Base-by-base conservation (phyloP, 2,329 filamentous ascomycete species). In the Calonectria naviculata region DNA sequence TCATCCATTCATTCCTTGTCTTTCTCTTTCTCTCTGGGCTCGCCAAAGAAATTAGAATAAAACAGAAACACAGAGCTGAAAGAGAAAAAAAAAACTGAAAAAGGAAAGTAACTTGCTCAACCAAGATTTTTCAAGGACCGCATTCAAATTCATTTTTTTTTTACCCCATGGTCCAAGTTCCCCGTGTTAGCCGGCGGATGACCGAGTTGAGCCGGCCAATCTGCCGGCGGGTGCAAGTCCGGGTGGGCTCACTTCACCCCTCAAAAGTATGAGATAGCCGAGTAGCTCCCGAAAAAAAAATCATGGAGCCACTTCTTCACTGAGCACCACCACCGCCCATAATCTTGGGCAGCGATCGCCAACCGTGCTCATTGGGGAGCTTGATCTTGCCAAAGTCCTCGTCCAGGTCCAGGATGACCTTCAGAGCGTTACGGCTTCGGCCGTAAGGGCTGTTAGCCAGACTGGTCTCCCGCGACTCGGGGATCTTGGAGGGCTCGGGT, bases 321-420 rank as follows among this genome's bases (percentile, higher is more conserved):
- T 74, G 75, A 42, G 54, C 70, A 66, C 81, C 80, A 67, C 80
- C 81, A 41, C 85, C 86, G 42, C 85, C 84, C 78, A 90, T 87
- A 71, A 85, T 80, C 63, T 81, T 83, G 24, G 89, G 89, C 76
- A 91, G 75, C 26, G 84, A 83, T 80, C 87, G 87, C 89, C 89
- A 91, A 38, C 84, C 82, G 77, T 87, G 82, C 73, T 87, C 84
- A 76, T 86, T 85, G 19, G 89, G 88, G 71, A 94, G 80, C 83
- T 90, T 91, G 71, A 93, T 85, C 76, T 92, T 90, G 72, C 96
- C 96, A 87, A 98, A 98, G 81, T 97, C 94, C 85, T 97, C 93
- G 81, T 98, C 96, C 72, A 98, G 87, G 83, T 98, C 96, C 60
- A 98, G 90, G 78, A 98, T 96, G 78, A 98, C 94, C 89, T 98